phyloP scores from a whole-genome alignment of 2,329 filamentous ascomycete species.

The Aphanocladium album region DNA sequence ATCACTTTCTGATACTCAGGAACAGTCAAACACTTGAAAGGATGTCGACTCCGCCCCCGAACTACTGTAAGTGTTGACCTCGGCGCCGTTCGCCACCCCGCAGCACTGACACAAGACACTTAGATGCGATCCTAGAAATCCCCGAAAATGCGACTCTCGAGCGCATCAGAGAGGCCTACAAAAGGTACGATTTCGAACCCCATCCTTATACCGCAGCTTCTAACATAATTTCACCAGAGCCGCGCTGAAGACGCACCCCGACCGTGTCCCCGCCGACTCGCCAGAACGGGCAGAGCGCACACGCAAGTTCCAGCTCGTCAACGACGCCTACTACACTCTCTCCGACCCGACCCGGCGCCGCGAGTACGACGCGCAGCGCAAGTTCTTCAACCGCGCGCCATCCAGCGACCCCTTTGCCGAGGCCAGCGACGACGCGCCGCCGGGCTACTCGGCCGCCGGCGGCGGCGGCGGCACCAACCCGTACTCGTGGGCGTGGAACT shows the following conservation, averaged over 20 bases:
- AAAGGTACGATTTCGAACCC: constrained; percentile 49
- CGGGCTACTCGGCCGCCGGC: constrained; percentile 37
- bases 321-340: constrained; percentile 89
- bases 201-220: background rate
- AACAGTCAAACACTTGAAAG: constrained; percentile 7
- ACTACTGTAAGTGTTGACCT: constrained; percentile 43
- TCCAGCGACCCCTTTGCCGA: constrained; percentile 42
- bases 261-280: constrained; percentile 78
- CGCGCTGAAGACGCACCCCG: constrained; percentile 87
- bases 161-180: constrained; percentile 85
- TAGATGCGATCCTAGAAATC: constrained; percentile 66
- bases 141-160: constrained; percentile 64
- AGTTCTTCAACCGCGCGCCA: constrained; percentile 26
- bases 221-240: constrained; percentile 49
- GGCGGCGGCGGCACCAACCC: constrained; percentile 32
- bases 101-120: constrained; percentile 2
- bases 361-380: constrained; percentile 73
- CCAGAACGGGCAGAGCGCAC: constrained; percentile 79
- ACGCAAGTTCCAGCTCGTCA: constrained; percentile 83
- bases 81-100: background rate
- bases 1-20: background rate
- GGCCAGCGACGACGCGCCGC: constrained; percentile 36
- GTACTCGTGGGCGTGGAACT: constrained; percentile 76
- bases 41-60: constrained; percentile 35
- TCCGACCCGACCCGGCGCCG: constrained; percentile 71